Evolutionary conservation across 352 stramenopile genomes (phyloP).

Genomic region (Discostella stelligera): DNA sequence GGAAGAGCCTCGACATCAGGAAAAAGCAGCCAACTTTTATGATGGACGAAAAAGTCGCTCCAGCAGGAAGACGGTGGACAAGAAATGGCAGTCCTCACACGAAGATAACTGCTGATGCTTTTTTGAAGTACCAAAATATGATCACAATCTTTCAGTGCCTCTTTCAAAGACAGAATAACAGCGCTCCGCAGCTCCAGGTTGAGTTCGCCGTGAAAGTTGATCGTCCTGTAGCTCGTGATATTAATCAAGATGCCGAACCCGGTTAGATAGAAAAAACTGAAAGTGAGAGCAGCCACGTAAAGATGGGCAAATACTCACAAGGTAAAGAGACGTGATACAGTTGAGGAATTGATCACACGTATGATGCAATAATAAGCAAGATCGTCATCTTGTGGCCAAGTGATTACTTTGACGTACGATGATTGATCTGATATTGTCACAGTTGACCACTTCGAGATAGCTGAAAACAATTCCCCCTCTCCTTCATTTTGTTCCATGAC

Average conservation of each 20-base stretch:
- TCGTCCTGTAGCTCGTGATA: slow-evolving; percentile 17
- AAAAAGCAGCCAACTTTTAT: slow-evolving; percentile 69
- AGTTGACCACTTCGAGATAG: slow-evolving; percentile 63
- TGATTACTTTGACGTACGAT: slow-evolving; percentile 63
- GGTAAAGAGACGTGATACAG: slow-evolving; percentile 32
- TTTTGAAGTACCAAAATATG: slow-evolving; percentile 49
- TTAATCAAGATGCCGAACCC: background rate
- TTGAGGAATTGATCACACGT: slow-evolving; percentile 30
- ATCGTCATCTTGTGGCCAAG: slow-evolving; percentile 36
- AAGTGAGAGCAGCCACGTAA: background rate
- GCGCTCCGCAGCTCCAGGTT: slow-evolving; percentile 35
- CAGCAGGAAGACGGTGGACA: slow-evolving; percentile 16
- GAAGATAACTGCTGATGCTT: slow-evolving; percentile 39
- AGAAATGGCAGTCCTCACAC: slow-evolving; percentile 27
- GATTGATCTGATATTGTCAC: slow-evolving; percentile 50
- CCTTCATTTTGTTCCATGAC: slow-evolving; percentile 63
- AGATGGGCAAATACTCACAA: slow-evolving; percentile 19
- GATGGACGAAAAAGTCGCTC: slow-evolving; percentile 59
- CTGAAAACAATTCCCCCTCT: slow-evolving; percentile 59
- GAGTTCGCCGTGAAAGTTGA: slow-evolving; percentile 60
- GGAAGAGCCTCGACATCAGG: slow-evolving; percentile 74
- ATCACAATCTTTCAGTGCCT: slow-evolving; percentile 17
- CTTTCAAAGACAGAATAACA: slow-evolving; percentile 39
- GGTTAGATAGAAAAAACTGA: too few species aligned
- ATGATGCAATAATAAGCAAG: slow-evolving; percentile 70